Base-by-base conservation (phyloP, 73 alveolate genomes). In the Paramecium sexaurelia region DNA sequence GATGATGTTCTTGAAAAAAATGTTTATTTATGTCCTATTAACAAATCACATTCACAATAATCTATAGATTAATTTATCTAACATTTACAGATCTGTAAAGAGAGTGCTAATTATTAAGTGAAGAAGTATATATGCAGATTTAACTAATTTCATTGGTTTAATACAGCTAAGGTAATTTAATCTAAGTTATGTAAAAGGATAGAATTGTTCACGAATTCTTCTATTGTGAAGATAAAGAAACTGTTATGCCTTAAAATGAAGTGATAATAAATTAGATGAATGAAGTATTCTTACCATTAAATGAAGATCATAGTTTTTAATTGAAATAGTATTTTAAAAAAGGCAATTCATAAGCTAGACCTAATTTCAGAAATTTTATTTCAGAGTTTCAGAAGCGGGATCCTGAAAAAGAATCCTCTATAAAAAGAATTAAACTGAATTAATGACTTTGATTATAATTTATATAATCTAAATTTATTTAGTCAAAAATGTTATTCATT, bases 121-220 rank as follows among this genome's bases (percentile, higher is more conserved):
- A 71, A 36, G 56, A 19, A 36, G 15, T 71, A 27, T 33, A 37
- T 71, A 33, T 71, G 86, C 19, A 29, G 86, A 29, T 71, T 71
- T 37, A 71, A 69, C 55, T 37, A 69, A 17, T 69, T 69, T 69
- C 85, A 69, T 69, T 69, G 85, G 85, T 69, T 69, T 69, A 35
- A 69, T 35, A 69, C 85, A 13, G 29, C 35, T 27, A 33, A 22
- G 0, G 86, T 71, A 71, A 9, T n/a, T 13, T 17, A 3, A 33
- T 35, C 32, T 32, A 15, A 11, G 35, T 27, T 33, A 71, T 36
- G 1, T 11, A 17, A 36, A 13, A 35, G 35, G 86, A 71, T 32
- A 17, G 33, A 29, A 47, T 47, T 15, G 66, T 69, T 1, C 85
- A 69, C 32, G 85, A 69, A 32, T 27, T 35, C 47, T 69, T 69